Base-by-base conservation (phyloP, 2,329 filamentous ascomycete species). In the Colletotrichum sp. region DNA sequence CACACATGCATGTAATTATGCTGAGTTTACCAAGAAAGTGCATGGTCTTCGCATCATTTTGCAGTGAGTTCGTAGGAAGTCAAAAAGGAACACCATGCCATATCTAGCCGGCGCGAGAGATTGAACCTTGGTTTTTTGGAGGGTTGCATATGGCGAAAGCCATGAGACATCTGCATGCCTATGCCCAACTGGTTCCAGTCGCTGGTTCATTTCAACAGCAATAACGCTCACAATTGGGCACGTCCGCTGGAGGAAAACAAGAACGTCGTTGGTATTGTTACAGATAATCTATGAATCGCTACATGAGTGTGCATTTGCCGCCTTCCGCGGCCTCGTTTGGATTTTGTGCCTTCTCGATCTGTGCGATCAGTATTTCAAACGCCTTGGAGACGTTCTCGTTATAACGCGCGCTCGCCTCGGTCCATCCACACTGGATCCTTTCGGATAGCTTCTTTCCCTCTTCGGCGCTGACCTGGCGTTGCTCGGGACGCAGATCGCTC, bases 271-370 rank as follows among this genome's bases (percentile, higher is more conserved):
- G n/a, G 15, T 64, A 64, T 64, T 65, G 28, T 8, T 55, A 71
- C 39, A 71, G n/a, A 21, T 13, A 21, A 28, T 55, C 57, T 36
- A 71, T 39, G 28, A 32, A 16, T 32, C 55, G 78, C 90, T 89
- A 99, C 97, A 99, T 99, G 80, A 98, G 84, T 72, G 85, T 81
- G 85, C 97, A 99, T 87, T 98, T 98, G 81, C 92, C 92, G 72
- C 93, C 94, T 72, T 93, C 93, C 30, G 95, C 89, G 9, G 95
- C 93, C 86, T 98, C 95, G 81, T 93, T 93, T 2, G 96, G 96
- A 83, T 98, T 98, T 86, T 98, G 95, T 30, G 94, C 93, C 87
- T 98, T 98, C 87, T 99, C 97, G 78, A 99, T 96, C 88, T 99
- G 95, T 65, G 91, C 95, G 81, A 99, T 96, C 88, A 99, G 93